Evolutionary conservation across 352 stramenopile species (phyloP).

Genomic region (Phytophthora pisi): DNA sequence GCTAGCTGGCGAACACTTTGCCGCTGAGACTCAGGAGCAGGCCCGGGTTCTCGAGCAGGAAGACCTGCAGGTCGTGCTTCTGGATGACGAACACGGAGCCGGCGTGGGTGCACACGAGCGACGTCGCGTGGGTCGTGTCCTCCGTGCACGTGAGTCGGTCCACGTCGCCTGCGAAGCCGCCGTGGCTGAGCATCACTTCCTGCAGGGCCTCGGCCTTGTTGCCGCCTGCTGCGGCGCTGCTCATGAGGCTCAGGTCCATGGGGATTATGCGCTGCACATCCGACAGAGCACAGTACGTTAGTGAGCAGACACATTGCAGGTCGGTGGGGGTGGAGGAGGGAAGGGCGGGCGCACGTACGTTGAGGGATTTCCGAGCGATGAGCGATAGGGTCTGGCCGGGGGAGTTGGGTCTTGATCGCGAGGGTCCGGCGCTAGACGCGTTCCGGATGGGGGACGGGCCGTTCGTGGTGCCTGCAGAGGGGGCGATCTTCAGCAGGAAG

Average conservation of each 20-base stretch:
- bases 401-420: constrained; percentile 25
- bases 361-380: constrained; percentile 43
- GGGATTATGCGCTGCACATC: constrained; percentile 54
- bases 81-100: constrained; percentile 67
- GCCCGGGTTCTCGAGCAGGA: constrained; percentile 76
- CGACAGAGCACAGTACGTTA: constrained; percentile 13
- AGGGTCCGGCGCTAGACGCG: constrained; percentile 15
- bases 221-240: not conserved
- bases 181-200: constrained; percentile 55
- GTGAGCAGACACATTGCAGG: constrained; percentile 1
- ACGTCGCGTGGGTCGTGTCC: constrained; percentile 60
- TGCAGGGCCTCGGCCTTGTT: constrained; percentile 36
- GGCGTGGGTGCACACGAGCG: constrained; percentile 57
- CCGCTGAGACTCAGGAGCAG: constrained; percentile 78
- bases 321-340: too few relatives aligned
- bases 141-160: constrained; percentile 65
- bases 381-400: constrained; percentile 30
- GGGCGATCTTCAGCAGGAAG: constrained; percentile 62
- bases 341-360: constrained; percentile 44
- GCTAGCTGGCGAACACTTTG: constrained; percentile 44
- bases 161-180: constrained; percentile 73
- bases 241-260: constrained; percentile 58
- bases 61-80: constrained; percentile 73
- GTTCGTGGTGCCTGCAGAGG: constrained; percentile 6
- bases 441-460: constrained; percentile 19